Evolutionary conservation across 352 stramenopile genomes (phyloP), one percentile per base, ranked within the genome.

Genomic region (Phytophthora melonis): DNA sequence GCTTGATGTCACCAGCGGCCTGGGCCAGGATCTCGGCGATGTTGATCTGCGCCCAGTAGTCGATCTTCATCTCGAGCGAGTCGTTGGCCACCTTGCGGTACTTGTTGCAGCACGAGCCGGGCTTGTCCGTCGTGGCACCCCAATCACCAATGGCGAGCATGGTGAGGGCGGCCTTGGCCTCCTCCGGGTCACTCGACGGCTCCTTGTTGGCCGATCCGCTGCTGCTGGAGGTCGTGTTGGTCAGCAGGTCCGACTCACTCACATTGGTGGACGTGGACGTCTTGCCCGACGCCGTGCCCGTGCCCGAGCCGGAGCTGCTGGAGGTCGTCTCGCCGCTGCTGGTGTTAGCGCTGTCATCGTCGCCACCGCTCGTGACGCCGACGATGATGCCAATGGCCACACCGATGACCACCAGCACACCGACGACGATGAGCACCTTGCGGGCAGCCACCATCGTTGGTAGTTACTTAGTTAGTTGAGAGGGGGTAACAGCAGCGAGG

Each of bases 101-200:
- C 78, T 95, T 93, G 82, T 94, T 95, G 71, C 90, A 97, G 80
- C 90, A 97, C 66, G 88, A 94, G 30, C 90, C 90, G 3, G 90
- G 88, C 74, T 95, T 94, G 77, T 95, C 88, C 7, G 88, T 94
- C 30, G 90, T 96, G 7, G 88, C 90, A 1, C 90, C 90, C 90
- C 90, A 96, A 70, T 96, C 90, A 19, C 90, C 90, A 57, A 96
- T 92, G 16, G 90, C 90, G n/a, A 96, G 77, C 84, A 96, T 93
- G 2, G 90, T 92, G 14, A 95, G 80, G 5, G 86, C 86, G 0
- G 73, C 61, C 43, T 81, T 79, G 41, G 79, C 82, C 67, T 74
- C 75, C 11, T 92, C 86, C 0, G 87, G 87, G 63, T 94, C 81
- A 52, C 82, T 92, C 0, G 70, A 79, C 5, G 87, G 87, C 36